Conservation (phyloP, 163 green algal species). For the Chlorella variabilis region DNA sequence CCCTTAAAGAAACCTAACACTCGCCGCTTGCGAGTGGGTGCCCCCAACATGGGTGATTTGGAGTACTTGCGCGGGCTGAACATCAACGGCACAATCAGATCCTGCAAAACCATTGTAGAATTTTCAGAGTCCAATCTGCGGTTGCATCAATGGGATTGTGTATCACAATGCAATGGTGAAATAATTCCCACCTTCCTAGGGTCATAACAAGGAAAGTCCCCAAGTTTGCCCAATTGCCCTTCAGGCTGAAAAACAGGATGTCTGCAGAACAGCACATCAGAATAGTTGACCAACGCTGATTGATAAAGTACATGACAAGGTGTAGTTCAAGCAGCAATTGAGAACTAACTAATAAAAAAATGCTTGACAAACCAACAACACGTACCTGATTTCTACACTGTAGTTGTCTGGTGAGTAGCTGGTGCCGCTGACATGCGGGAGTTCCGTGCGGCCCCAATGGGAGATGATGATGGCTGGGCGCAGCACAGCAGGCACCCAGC, state of each 20-base stretch:
- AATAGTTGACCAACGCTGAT: not conserved
- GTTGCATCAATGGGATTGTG: not conserved
- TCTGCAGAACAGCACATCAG: not conserved
- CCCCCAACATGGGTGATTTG: slow-evolving; percentile 30
- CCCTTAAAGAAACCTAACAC: slow-evolving; percentile 48
- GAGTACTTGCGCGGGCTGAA: slow-evolving; percentile 1
- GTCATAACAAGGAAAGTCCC: slow-evolving; percentile 39
- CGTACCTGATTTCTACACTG: not conserved
- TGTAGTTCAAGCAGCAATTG: too few relatives aligned
- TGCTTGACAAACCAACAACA: not conserved
- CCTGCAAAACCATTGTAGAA: not conserved
- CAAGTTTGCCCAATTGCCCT: slow-evolving; percentile 38
- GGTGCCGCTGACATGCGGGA: not conserved
- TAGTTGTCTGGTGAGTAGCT: slow-evolving; percentile 36
- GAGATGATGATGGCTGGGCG: slow-evolving; percentile 42
- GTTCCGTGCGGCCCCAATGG: slow-evolving; percentile 43
- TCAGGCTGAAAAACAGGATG: slow-evolving; percentile 42
- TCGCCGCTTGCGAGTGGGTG: not conserved
- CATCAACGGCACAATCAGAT: slow-evolving; percentile 42
- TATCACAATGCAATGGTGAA: not conserved
- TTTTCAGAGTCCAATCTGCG: not conserved
- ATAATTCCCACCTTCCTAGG: slow-evolving; percentile 33
- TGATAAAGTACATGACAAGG: too few relatives aligned
- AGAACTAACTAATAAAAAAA: too few relatives aligned
- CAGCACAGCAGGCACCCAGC: slow-evolving; percentile 40